phyloP scores from a whole-genome alignment of 345 rosid species.

The Euphorbia peplus region DNA sequence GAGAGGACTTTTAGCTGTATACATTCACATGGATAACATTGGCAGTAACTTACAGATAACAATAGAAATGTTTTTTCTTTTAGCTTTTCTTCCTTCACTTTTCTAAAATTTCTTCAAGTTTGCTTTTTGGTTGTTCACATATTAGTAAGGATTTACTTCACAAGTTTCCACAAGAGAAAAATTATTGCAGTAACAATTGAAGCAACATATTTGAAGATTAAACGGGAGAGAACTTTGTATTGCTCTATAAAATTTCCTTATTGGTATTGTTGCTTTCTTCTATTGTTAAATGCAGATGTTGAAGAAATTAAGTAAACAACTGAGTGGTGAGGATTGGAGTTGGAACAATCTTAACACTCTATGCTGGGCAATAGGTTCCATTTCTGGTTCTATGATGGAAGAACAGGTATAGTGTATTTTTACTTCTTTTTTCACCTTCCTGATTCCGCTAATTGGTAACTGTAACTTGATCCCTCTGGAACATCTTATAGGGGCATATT shows the following conservation, averaged over 20 bases:
- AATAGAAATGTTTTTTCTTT: not conserved
- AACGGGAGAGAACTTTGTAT: not conserved
- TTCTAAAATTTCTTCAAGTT: not conserved
- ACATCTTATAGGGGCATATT: not conserved
- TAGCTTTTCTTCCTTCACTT: not conserved
- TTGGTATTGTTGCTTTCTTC: slow-evolving; percentile 11
- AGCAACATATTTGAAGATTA: not conserved
- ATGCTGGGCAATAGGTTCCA: slow-evolving; percentile 99
- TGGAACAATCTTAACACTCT: slow-evolving; percentile 95
- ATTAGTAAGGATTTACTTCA: not conserved
- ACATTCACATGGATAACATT: not conserved
- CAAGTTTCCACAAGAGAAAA: no score
- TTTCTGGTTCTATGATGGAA: slow-evolving; percentile 98
- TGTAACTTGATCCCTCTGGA: not conserved
- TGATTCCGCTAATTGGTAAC: not conserved
- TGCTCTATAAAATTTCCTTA: not conserved
- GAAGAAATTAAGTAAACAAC: slow-evolving; percentile 88
- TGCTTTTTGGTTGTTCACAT: not conserved
- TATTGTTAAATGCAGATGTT: slow-evolving; percentile 59
- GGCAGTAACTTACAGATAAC: not conserved
- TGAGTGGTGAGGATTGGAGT: slow-evolving; percentile 96
- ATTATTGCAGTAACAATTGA: not conserved
- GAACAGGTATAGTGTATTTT: slow-evolving; percentile 63
- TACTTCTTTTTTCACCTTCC: not conserved
- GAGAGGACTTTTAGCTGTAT: not conserved